Evolutionary conservation across 148 eudicot species (phyloP).

Genomic region (Bassia scoparia): DNA sequence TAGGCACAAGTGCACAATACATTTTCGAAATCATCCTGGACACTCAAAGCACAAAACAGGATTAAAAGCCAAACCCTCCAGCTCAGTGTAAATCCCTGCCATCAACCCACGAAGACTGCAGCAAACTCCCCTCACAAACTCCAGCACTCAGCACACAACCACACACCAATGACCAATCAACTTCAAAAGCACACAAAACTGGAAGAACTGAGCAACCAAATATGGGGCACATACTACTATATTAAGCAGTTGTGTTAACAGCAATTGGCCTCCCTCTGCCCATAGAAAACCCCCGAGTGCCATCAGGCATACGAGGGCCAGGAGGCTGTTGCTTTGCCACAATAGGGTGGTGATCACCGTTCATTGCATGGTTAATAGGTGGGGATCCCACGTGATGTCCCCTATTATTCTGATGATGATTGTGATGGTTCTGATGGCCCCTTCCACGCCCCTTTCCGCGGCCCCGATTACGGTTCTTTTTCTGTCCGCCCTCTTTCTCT

Average conservation of each 20-base stretch:
- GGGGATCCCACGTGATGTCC: conserved; percentile 42
- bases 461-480: conserved; percentile 62
- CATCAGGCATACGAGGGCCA: conserved; percentile 99
- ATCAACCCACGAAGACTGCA: conserved; percentile 12
- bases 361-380: conserved; percentile 27
- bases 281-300: conserved; percentile 90
- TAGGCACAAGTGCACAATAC: conserved; percentile 20
- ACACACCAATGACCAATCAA: conserved; percentile 17
- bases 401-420: conserved; percentile 40
- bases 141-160: conserved; percentile 22
- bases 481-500: conserved; percentile 60
- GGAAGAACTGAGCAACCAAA: conserved; percentile 13
- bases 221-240: background rate
- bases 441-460: conserved; percentile 71
- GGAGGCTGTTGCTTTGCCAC: conserved; percentile 64
- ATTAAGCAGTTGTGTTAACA: conserved; percentile 31
- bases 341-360: conserved; percentile 42
- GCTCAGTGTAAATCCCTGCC: conserved; percentile 7
- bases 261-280: conserved; percentile 85
- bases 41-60: conserved; percentile 13
- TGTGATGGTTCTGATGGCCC: conserved; percentile 38
- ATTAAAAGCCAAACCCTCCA: conserved; percentile 13
- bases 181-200: conserved; percentile 15
- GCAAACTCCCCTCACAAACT: conserved; percentile 14
- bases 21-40: conserved; percentile 18